phyloP scores from a whole-genome alignment of 768 basidiomycete species.

The Pulveroboletus frians region DNA sequence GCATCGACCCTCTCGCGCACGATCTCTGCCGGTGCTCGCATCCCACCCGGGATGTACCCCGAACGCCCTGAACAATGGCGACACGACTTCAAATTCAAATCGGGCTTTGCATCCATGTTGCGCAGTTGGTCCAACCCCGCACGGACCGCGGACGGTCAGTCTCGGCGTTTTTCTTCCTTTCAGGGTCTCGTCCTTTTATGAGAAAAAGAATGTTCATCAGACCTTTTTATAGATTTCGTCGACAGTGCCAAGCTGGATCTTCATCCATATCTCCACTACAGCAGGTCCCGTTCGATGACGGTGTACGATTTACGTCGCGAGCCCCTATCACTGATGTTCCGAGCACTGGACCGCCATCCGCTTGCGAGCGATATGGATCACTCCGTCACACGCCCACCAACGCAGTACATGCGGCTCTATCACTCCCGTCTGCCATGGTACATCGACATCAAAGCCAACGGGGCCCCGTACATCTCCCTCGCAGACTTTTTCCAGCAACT shows the following conservation, averaged over 20 bases:
- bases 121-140: conserved; percentile 16
- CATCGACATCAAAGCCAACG: conserved; percentile 46
- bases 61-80: conserved; percentile 29
- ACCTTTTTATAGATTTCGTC: conserved; percentile 7
- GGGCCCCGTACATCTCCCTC: conserved; percentile 52
- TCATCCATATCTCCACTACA: conserved; percentile 23
- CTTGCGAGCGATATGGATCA: conserved; percentile 50
- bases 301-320: conserved; percentile 47
- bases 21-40: conserved; percentile 7
- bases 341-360: conserved; percentile 38
- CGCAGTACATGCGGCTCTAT: conserved; percentile 48
- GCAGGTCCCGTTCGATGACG: conserved; percentile 33
- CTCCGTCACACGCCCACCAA: conserved; percentile 48
- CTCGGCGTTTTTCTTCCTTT: not conserved
- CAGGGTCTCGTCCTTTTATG: no score
- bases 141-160: conserved; percentile 19
- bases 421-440: conserved; percentile 62
- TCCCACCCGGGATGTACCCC: conserved; percentile 8
- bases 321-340: conserved; percentile 39
- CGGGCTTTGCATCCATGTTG: conserved; percentile 28
- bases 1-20: conserved; percentile 23
- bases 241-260: conserved; percentile 27
- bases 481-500: conserved; percentile 50
- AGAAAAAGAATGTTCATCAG: not conserved
- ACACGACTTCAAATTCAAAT: conserved; percentile 31